Percentiles rank a stretch among this genome's conserved stretches.
Evolutionary conservation across 2,329 filamentous ascomycete genomes (phyloP).

Genomic region (Alternaria burnsii): DNA sequence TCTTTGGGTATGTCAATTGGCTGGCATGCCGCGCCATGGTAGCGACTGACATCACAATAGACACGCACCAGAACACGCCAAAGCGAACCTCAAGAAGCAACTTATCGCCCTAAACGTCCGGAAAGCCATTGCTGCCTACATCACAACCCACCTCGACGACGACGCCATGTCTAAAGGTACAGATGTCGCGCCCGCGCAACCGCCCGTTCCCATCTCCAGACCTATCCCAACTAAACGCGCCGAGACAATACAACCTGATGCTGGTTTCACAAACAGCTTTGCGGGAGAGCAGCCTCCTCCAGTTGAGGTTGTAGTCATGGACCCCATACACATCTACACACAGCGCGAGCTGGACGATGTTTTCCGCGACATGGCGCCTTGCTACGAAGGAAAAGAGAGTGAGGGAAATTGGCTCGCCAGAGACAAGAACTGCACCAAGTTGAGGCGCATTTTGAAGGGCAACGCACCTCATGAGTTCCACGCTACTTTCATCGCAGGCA

Average conservation of each 20-base stretch:
- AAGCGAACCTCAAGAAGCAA: slow-evolving; percentile 88
- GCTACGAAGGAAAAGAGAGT: slow-evolving; percentile 87
- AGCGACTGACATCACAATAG: slow-evolving; percentile 54
- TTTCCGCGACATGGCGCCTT: slow-evolving; percentile 79
- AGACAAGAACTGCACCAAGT: slow-evolving; percentile 79
- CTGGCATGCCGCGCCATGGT: neutral
- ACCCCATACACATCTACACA: slow-evolving; percentile 85
- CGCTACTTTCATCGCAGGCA: slow-evolving; percentile 71
- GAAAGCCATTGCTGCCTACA: slow-evolving; percentile 82
- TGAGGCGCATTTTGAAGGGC: slow-evolving; percentile 81
- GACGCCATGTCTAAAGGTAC: slow-evolving; percentile 59
- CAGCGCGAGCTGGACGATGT: slow-evolving; percentile 87
- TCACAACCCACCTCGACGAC: slow-evolving; percentile 78
- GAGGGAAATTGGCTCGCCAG: slow-evolving; percentile 91
- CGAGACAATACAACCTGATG: slow-evolving; percentile 51
- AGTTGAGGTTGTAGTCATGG: slow-evolving; percentile 71
- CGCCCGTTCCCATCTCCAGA: slow-evolving; percentile 35
- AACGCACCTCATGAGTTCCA: slow-evolving; percentile 83
- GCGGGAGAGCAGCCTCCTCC: slow-evolving; percentile 68
- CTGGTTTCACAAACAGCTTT: slow-evolving; percentile 55
- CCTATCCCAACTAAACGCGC: slow-evolving; percentile 45
- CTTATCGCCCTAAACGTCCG: slow-evolving; percentile 84
- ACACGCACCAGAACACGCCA: slow-evolving; percentile 80
- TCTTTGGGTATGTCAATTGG: slow-evolving; percentile 72
- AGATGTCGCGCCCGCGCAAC: slow-evolving; percentile 30